phyloP scores from a whole-genome alignment of 1,284 basidiomycete genomes.

The Schizophyllum amplum region DNA sequence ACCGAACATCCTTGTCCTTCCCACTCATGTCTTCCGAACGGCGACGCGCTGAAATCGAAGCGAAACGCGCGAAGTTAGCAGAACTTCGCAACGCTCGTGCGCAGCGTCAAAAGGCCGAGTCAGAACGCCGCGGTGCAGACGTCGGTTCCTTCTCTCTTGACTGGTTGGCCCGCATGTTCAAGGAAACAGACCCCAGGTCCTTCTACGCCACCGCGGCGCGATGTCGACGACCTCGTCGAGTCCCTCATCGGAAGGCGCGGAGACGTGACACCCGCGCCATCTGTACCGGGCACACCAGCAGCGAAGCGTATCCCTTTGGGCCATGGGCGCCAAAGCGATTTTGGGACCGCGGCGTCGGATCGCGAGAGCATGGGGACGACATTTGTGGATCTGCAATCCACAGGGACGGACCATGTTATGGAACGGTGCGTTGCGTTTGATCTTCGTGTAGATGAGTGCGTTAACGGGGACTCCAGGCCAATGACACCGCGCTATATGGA shows the following conservation, averaged over 20 bases:
- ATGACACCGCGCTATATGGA: constrained; percentile 62
- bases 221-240: constrained; percentile 65
- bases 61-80: constrained; percentile 83
- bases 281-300: constrained; percentile 49
- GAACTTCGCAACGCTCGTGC: constrained; percentile 71
- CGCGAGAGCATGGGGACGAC: constrained; percentile 36
- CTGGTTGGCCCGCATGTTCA: constrained; percentile 4
- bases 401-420: constrained; percentile 51
- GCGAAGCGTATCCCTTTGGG: constrained; percentile 64
- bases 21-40: constrained; percentile 21
- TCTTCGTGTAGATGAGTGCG: background rate
- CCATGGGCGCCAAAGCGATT: constrained; percentile 59
- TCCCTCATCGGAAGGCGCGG: constrained; percentile 33
- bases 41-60: constrained; percentile 81
- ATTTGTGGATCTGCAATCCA: constrained; percentile 22
- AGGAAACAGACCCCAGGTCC: constrained; percentile 21
- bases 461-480: constrained; percentile 28
- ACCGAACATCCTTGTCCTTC: too few species aligned
- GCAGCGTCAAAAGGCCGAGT: constrained; percentile 56
- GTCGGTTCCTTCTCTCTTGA: constrained; percentile 18
- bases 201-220: constrained; percentile 34
- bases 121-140: constrained; percentile 43
- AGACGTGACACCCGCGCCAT: constrained; percentile 33
- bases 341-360: constrained; percentile 32
- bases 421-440: constrained; percentile 38